Percentiles rank a stretch among this genome's conserved stretches.
Conservation (phyloP, 768 basidiomycete genomes). For the Lentinula boryana region DNA sequence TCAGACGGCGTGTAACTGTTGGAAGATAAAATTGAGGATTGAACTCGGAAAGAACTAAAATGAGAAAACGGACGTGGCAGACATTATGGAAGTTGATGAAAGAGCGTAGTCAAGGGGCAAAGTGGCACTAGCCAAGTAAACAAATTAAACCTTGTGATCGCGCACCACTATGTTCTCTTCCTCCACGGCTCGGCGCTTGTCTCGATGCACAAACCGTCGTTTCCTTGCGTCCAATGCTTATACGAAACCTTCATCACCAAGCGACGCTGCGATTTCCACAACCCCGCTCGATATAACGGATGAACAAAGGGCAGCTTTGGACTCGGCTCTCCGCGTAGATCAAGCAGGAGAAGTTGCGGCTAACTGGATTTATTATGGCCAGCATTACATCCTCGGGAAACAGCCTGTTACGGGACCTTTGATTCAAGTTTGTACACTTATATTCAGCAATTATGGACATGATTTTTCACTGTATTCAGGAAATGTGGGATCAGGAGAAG, state of each 20-base stretch:
- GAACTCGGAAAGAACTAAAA: neutral
- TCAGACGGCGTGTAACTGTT: conserved; percentile 53
- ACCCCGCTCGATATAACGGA: conserved; percentile 50
- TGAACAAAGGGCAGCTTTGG: conserved; percentile 44
- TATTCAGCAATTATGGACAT: neutral
- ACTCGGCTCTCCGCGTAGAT: conserved; percentile 80
- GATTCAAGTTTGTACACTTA: conserved; percentile 56
- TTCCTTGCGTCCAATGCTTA: conserved; percentile 42
- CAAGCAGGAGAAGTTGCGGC: conserved; percentile 95
- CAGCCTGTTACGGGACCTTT: conserved; percentile 53
- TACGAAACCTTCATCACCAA: conserved; percentile 27
- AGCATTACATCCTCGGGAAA: conserved; percentile 64
- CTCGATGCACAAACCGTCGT: neutral
- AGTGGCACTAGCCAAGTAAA: neutral
- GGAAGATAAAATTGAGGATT: neutral
- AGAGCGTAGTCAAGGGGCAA: neutral
- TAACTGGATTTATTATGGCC: conserved; percentile 93
- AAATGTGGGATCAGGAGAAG: conserved; percentile 97
- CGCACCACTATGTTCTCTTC: neutral
- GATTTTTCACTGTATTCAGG: conserved; percentile 38
- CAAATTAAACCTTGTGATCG: neutral
- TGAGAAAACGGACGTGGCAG: conserved; percentile 29
- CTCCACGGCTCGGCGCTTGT: neutral
- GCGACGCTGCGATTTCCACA: conserved; percentile 37
- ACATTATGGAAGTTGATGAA: conserved; percentile 23